Conservation (phyloP, 2,329 filamentous ascomycete genomes). For the Ophiognomonia clavigignenti-juglandacearum region DNA sequence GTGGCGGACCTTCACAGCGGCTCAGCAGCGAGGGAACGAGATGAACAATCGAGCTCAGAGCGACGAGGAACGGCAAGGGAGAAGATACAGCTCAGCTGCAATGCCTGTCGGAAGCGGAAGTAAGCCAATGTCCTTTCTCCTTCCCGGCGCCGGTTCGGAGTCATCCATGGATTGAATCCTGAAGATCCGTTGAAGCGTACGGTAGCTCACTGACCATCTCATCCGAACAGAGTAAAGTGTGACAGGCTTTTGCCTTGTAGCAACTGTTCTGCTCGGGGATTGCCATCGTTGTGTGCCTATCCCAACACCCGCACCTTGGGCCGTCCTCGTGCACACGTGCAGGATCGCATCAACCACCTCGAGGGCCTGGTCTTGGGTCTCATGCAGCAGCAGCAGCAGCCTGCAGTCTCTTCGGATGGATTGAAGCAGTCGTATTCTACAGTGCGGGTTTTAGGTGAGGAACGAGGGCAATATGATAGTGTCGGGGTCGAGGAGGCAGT, state of each 20-base stretch:
- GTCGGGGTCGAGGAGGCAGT: too few species aligned
- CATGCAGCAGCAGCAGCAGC: conserved; percentile 23
- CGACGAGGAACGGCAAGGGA: too few species aligned
- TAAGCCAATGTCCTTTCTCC: conserved; percentile 15
- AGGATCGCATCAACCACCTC: conserved; percentile 24
- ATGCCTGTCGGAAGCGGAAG: conserved; percentile 25
- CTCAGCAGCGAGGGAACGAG: conserved; percentile 1
- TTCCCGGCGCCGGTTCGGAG: neutral
- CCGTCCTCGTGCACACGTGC: neutral
- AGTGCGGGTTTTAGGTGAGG: neutral
- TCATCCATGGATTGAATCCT: too few species aligned
- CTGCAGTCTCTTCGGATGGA: too few species aligned
- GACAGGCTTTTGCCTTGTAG: conserved; percentile 21
- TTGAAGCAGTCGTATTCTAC: too few species aligned
- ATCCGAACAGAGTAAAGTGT: conserved; percentile 19
- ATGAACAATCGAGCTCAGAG: neutral
- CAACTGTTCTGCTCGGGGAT: conserved; percentile 17
- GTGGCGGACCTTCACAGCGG: neutral
- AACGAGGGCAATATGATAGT: neutral
- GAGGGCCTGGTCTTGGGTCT: conserved; percentile 26
- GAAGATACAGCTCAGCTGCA: conserved; percentile 27
- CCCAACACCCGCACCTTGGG: neutral
- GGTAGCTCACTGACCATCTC: conserved; percentile 12
- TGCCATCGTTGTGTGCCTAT: conserved; percentile 19
- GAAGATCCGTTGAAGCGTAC: too few species aligned